phyloP scores from a whole-genome alignment of 2,329 filamentous ascomycete species.

The Fusarium drepaniforme region DNA sequence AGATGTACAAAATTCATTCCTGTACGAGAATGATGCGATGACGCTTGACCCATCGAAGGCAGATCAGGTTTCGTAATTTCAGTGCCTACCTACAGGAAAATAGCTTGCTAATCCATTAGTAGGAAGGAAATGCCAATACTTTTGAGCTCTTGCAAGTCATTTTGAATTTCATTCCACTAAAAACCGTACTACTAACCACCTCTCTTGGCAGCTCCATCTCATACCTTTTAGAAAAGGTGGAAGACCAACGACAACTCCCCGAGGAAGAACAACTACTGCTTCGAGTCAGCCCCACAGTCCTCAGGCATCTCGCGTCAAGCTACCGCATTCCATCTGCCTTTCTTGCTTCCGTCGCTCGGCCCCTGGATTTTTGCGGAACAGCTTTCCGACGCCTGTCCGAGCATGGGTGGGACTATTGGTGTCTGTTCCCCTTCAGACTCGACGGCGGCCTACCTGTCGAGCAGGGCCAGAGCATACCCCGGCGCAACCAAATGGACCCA shows the following conservation, averaged over 20 bases:
- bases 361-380: background rate
- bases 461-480: too few relatives aligned
- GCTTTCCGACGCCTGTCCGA: background rate
- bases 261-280: background rate
- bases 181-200: background rate
- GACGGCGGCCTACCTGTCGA: too few relatives aligned
- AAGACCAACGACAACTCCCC: background rate
- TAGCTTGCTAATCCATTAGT: background rate
- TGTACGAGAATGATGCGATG: background rate
- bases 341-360: background rate
- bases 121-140: background rate
- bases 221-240: background rate
- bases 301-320: background rate
- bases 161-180: background rate
- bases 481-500: background rate
- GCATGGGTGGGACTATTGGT: background rate
- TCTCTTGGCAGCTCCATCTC: background rate
- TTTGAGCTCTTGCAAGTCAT: background rate
- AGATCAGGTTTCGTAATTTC: background rate
- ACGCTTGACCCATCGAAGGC: background rate
- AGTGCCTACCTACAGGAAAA: background rate
- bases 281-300: background rate
- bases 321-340: background rate
- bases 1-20: background rate
- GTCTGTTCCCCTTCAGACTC: background rate